Percentiles rank a stretch among this genome's conserved stretches.
Evolutionary conservation across 1,284 basidiomycete species (phyloP).

Genomic region (Malassezia caprae): DNA sequence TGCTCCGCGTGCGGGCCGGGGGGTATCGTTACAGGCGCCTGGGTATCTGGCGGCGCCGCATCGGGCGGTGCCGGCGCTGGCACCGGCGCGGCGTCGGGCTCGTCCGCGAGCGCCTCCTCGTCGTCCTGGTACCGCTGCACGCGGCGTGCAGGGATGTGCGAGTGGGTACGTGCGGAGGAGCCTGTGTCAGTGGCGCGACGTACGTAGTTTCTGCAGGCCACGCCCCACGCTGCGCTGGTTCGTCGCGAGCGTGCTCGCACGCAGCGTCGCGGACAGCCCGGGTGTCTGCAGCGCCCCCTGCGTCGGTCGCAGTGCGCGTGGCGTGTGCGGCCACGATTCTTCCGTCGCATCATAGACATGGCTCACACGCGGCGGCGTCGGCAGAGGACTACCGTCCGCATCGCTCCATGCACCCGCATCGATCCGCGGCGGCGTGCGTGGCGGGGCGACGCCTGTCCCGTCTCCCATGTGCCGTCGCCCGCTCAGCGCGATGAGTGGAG

Average conservation of each 20-base stretch:
- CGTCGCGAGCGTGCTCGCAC: background rate
- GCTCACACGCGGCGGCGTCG: slow-evolving; percentile 18
- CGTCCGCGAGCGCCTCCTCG: slow-evolving; percentile 31
- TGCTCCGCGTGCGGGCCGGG: slow-evolving; percentile 15
- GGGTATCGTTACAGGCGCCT: slow-evolving; percentile 14
- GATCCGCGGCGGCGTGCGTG: background rate
- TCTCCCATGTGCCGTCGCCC: background rate
- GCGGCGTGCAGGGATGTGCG: slow-evolving; percentile 29
- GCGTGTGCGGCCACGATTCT: background rate
- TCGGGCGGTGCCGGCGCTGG: background rate
- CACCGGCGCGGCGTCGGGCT: background rate
- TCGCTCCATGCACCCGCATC: background rate
- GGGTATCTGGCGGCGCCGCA: slow-evolving; percentile 16
- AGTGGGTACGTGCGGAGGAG: slow-evolving; percentile 16
- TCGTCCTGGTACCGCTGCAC: slow-evolving; percentile 33
- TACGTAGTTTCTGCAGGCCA: slow-evolving; percentile 16
- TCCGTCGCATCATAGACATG: slow-evolving; percentile 7
- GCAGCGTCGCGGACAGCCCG: background rate
- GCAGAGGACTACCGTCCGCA: slow-evolving; percentile 15
- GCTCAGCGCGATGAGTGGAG: slow-evolving; percentile 1
- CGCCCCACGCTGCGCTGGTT: slow-evolving; percentile 14
- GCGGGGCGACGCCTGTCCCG: background rate
- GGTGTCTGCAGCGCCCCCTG: slow-evolving; percentile 1
- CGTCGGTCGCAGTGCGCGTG: background rate
- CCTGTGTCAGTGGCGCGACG: background rate